Evolutionary conservation across 1,139 yeast genomes (phyloP).

Genomic region (Hansenula sp.): DNA sequence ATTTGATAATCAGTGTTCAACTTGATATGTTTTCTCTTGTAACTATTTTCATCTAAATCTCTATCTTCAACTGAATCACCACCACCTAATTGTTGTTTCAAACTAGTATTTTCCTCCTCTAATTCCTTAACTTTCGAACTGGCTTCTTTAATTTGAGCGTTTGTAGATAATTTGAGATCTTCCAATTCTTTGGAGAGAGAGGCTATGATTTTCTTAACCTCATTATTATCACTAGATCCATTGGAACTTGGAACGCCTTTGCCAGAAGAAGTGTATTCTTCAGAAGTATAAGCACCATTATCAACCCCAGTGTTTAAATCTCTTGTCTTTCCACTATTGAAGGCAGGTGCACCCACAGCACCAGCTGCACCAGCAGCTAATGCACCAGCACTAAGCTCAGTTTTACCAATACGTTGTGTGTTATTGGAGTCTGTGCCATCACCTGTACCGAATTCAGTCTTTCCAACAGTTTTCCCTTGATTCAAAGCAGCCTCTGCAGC

Average conservation of each 20-base stretch:
- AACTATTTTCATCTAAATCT: constrained; percentile 8
- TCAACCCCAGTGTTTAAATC: not conserved
- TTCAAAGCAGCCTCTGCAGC: too few species aligned
- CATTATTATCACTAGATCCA: constrained; percentile 12
- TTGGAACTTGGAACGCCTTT: not conserved
- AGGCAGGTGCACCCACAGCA: constrained; percentile 15
- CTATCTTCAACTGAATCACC: constrained; percentile 4
- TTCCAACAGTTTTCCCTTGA: too few species aligned
- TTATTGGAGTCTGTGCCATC: not conserved
- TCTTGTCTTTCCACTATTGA: too few species aligned
- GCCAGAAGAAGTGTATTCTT: not conserved
- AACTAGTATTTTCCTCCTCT: constrained; percentile 37
- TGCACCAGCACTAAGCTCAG: constrained; percentile 7
- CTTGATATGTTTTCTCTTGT: constrained; percentile 29
- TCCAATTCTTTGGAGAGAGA: constrained; percentile 45
- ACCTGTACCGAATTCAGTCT: not conserved
- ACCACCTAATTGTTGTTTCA: constrained; percentile 18
- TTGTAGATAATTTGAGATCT: constrained; percentile 41
- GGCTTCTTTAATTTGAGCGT: constrained; percentile 49
- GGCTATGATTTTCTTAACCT: constrained; percentile 25
- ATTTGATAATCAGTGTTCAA: constrained; percentile 42
- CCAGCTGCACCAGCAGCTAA: constrained; percentile 14
- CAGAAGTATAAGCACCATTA: not conserved
- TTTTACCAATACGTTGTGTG: too few species aligned
- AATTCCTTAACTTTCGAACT: constrained; percentile 43